phyloP scores from a whole-genome alignment of 495 filamentous ascomycete genomes.

The Aspergillus sparsus region DNA sequence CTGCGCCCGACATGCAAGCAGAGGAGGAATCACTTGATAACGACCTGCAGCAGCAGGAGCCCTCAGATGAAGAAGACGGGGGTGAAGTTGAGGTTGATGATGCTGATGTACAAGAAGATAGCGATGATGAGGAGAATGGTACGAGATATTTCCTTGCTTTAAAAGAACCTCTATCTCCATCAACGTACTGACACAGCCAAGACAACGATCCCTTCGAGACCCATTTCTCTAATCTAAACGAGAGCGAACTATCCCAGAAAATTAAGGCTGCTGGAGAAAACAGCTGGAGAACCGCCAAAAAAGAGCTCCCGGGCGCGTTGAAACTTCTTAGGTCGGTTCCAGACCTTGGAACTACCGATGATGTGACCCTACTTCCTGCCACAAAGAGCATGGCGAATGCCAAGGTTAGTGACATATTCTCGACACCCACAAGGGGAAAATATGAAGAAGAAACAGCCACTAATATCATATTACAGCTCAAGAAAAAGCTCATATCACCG shows the following conservation, averaged over 20 bases:
- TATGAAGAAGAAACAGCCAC: background rate
- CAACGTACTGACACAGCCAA: constrained; percentile 26
- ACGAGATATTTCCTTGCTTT: constrained; percentile 1
- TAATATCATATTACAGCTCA: constrained; percentile 35
- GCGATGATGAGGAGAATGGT: constrained; percentile 46
- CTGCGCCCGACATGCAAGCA: constrained; percentile 18
- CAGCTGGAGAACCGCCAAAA: constrained; percentile 56
- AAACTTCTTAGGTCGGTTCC: constrained; percentile 45
- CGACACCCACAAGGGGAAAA: no score
- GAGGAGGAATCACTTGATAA: constrained; percentile 32
- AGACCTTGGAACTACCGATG: constrained; percentile 26
- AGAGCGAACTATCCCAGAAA: constrained; percentile 52
- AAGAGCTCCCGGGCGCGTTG: constrained; percentile 48
- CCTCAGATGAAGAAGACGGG: constrained; percentile 48
- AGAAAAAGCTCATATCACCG: constrained; percentile 44
- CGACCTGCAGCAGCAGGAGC: constrained; percentile 40
- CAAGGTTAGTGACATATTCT: constrained; percentile 33
- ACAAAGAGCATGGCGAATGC: constrained; percentile 40
- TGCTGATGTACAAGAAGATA: constrained; percentile 44
- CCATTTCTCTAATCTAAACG: constrained; percentile 70
- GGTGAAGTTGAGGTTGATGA: constrained; percentile 33
- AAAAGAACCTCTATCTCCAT: background rate
- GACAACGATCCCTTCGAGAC: constrained; percentile 72
- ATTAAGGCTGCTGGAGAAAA: constrained; percentile 55
- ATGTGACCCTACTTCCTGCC: constrained; percentile 33